Conservation (phyloP, 2,329 filamentous ascomycete genomes). For the Aspergillus quadrilineatus region DNA sequence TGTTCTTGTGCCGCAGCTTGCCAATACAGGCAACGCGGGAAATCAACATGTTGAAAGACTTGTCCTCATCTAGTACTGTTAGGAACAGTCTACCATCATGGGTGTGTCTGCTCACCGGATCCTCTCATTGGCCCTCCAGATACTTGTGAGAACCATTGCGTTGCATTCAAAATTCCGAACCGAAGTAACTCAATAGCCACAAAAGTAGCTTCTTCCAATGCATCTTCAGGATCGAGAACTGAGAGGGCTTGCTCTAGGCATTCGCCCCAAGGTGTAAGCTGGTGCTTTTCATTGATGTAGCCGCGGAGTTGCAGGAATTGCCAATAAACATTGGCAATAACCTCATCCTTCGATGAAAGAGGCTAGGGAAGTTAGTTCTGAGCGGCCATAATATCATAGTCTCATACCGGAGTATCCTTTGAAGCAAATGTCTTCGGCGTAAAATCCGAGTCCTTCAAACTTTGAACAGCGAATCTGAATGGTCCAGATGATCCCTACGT, state of each 20-base stretch:
- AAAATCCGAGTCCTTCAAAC: slow-evolving; percentile 69
- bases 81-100: slow-evolving; percentile 12
- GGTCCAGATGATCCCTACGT: slow-evolving; percentile 29
- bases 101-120: slow-evolving; percentile 37
- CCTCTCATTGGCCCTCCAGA: slow-evolving; percentile 61
- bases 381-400: neutral
- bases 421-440: slow-evolving; percentile 65
- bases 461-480: slow-evolving; percentile 53
- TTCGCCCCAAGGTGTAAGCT: slow-evolving; percentile 79
- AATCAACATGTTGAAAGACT: slow-evolving; percentile 74
- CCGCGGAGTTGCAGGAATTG: slow-evolving; percentile 85
- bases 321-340: slow-evolving; percentile 76
- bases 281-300: slow-evolving; percentile 76
- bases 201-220: slow-evolving; percentile 74
- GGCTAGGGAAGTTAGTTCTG: slow-evolving; percentile 32
- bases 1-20: slow-evolving; percentile 75
- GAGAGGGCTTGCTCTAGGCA: slow-evolving; percentile 71
- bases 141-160: slow-evolving; percentile 60
- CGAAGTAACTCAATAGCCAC: slow-evolving; percentile 83
- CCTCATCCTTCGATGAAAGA: slow-evolving; percentile 66
- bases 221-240: slow-evolving; percentile 55
- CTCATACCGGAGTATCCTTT: slow-evolving; percentile 46
- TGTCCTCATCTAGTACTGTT: slow-evolving; percentile 66
- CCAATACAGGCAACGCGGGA: slow-evolving; percentile 82
- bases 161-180: slow-evolving; percentile 72